Base-by-base conservation (phyloP, 305 asterid species). In the Fraxinus xanthoxyloides region DNA sequence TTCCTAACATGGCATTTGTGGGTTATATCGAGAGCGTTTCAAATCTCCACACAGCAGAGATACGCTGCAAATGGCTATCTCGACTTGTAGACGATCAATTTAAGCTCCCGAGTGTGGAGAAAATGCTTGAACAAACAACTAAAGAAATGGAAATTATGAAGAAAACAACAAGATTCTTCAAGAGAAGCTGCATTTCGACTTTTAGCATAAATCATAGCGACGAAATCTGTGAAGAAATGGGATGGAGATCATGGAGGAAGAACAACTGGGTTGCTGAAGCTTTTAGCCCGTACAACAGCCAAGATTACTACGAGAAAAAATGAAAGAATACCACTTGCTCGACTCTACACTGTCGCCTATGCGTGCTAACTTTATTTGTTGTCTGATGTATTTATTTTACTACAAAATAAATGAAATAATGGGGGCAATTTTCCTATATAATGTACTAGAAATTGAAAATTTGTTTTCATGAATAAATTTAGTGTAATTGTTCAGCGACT, bases 201-300 rank as follows among this genome's bases (percentile, higher is more conserved):
- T 94, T 87, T 86, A 94, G 98, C 82, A 94, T 94, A 63, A 91
- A 93, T 72, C 98, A 94, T 54, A 91, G 89, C 3, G 98, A 94
- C 69, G 97, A 94, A 65, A 92, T 94, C 1, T 94, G 98, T 23
- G 86, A 92, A 78, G 98, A 94, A 84, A 93, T 94, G 98, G 98
- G 98, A 21, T 94, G 95, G 98, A 89, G 43, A 0, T 85, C 93
- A 0, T 91, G 91, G 93, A 92, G 98, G 92, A 94, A 94, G 89
- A 90, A 82, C 6, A 92, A 67, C 72, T 93, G 92, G 98, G 51
- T 94, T 38, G 87, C 94, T 4, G 98, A 94, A 82, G 92, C 93
- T 72, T 94, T 94, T 82, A 89, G 94, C 87, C 98, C 98, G 54
- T 94, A 94, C 81, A 90, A 86, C 84, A 92, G 97, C 89, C 93